Evolutionary conservation across 2,329 filamentous ascomycete species (phyloP).

Genomic region (Leptodontidium sp.): DNA sequence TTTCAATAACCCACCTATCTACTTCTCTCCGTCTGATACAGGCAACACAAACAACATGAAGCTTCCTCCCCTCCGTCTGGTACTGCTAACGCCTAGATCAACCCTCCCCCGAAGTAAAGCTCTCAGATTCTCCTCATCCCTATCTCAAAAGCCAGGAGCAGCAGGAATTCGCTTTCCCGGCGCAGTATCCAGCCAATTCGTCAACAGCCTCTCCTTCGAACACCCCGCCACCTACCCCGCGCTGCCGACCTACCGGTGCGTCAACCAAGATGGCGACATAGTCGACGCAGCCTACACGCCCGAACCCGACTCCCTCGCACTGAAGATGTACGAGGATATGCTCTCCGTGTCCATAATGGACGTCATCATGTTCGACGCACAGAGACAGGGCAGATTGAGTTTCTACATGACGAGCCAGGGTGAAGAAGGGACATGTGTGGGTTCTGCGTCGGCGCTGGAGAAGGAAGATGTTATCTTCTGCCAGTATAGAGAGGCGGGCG

Average conservation of each 20-base stretch:
- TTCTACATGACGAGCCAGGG: constrained; percentile 85
- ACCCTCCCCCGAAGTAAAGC: constrained; percentile 1
- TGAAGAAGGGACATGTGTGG: constrained; percentile 86
- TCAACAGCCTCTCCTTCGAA: constrained; percentile 78
- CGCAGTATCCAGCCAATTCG: constrained; percentile 95
- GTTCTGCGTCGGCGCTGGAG: constrained; percentile 83
- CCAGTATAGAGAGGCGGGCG: constrained; percentile 93
- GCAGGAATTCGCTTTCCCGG: constrained; percentile 72
- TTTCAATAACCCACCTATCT: not conserved
- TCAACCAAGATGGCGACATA: constrained; percentile 86
- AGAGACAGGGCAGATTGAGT: constrained; percentile 69
- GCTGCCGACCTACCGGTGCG: constrained; percentile 89
- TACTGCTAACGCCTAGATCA: not conserved
- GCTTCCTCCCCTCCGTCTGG: constrained; percentile 23
- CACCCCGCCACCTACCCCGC: constrained; percentile 75
- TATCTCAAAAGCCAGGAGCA: constrained; percentile 34
- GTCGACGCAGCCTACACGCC: constrained; percentile 76
- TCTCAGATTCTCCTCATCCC: constrained; percentile 22
- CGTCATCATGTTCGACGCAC: constrained; percentile 96
- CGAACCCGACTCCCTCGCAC: constrained; percentile 46
- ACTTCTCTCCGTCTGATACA: not conserved
- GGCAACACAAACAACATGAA: constrained; percentile 24
- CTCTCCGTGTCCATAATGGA: constrained; percentile 85
- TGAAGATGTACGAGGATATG: constrained; percentile 63
- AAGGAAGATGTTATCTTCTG: constrained; percentile 90